These are phyloP conservation scores for Nidularia pulvinata DNA, from an alignment of 768 basidiomycete genomes.

Conservation along the genomic window DNA sequence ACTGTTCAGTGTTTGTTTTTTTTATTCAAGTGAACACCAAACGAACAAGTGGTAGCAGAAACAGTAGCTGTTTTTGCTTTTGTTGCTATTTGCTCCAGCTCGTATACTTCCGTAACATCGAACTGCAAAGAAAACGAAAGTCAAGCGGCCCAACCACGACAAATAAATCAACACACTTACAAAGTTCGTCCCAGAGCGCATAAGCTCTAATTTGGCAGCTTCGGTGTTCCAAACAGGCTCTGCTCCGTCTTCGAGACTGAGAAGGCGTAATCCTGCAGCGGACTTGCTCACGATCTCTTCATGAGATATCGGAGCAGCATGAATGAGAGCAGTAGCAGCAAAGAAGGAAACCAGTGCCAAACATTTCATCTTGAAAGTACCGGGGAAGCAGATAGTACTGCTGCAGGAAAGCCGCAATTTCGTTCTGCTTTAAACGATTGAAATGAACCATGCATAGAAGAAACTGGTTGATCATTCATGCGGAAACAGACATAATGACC, in stretches of 20 bases:
- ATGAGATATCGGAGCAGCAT: conserved; percentile 25
- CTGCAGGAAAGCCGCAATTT: too few species aligned
- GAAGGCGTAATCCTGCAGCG: conserved; percentile 28
- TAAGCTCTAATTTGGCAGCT: conserved; percentile 30
- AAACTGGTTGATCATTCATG: background rate
- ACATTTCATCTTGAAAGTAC: background rate
- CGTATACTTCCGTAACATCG: conserved; percentile 38
- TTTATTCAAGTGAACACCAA: background rate
- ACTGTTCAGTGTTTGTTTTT: background rate
- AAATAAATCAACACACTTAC: conserved; percentile 15
- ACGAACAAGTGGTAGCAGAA: conserved; percentile 23
- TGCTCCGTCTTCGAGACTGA: conserved; percentile 30
- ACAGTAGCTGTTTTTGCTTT: conserved; percentile 9
- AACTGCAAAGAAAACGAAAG: conserved; percentile 20
- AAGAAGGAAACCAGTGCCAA: conserved; percentile 12
- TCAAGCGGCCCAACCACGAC: background rate
- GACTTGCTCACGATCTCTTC: conserved; percentile 29
- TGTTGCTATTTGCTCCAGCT: conserved; percentile 20
- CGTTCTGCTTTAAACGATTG: too few species aligned
- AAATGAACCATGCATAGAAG: too few species aligned
- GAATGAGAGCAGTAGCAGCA: conserved; percentile 18
- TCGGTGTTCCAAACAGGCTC: conserved; percentile 41
- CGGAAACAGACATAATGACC: background rate
- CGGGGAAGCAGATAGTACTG: too few species aligned
- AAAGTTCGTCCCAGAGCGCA: conserved; percentile 29